These are phyloP conservation scores for Monilinia vaccinii-corymbosi DNA, from an alignment of 2,329 filamentous ascomycete species.

Conservation along the genomic window DNA sequence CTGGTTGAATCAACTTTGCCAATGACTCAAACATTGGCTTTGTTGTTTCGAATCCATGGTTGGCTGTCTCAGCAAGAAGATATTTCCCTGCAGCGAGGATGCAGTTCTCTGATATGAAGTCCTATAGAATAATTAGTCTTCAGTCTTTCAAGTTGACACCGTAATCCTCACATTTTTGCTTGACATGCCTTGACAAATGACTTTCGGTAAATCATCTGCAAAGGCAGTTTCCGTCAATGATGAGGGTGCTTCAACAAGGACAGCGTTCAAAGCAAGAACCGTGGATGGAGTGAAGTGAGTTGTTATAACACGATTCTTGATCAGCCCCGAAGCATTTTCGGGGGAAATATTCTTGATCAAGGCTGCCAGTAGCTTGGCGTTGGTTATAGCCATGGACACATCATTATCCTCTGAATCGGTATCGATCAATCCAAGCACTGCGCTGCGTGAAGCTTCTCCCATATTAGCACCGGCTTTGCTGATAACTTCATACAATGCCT, in stretches of 20 bases:
- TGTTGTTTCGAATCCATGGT: constrained; percentile 63
- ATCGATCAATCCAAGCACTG: constrained; percentile 86
- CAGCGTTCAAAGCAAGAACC: constrained; percentile 78
- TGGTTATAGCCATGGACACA: constrained; percentile 74
- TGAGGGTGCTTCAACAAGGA: constrained; percentile 71
- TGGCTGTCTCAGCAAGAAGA: constrained; percentile 57
- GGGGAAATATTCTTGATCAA: constrained; percentile 77
- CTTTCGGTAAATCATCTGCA: constrained; percentile 63
- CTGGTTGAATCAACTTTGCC: constrained; percentile 65
- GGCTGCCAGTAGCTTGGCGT: constrained; percentile 81
- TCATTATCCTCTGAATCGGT: constrained; percentile 68
- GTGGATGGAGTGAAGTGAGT: constrained; percentile 68
- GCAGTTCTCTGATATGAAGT: constrained; percentile 80
- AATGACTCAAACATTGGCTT: constrained; percentile 76
- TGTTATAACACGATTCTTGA: constrained; percentile 70
- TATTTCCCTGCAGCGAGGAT: constrained; percentile 89
- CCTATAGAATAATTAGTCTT: constrained; percentile 36
- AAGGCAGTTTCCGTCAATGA: constrained; percentile 57
- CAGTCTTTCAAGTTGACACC: background rate
- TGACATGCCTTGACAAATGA: constrained; percentile 71
- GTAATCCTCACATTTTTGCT: constrained; percentile 60
- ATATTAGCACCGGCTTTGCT: constrained; percentile 92
- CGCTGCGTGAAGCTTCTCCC: constrained; percentile 78
- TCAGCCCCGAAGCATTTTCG: constrained; percentile 51
- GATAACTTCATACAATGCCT: constrained; percentile 91